Evolutionary conservation across 179 eudicot species (phyloP).

Genomic region (Corrigiola litoralis): DNA sequence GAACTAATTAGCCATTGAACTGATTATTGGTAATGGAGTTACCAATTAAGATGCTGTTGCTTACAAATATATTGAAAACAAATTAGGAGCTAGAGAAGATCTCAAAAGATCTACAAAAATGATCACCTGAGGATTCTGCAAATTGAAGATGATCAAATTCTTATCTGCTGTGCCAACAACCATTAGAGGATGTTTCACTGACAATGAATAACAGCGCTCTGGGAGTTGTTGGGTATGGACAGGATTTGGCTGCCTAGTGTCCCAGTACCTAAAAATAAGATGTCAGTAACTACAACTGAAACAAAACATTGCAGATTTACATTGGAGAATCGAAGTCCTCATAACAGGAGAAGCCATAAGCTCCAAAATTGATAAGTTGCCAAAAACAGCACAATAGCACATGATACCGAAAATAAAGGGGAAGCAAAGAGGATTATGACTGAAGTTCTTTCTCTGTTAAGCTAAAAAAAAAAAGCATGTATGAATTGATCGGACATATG

Average conservation of each 20-base stretch:
- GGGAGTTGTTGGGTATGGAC: constrained; percentile 78
- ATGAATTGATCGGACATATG: no score
- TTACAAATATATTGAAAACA: neutral
- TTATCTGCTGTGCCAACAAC: constrained; percentile 93
- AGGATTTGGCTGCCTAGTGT: constrained; percentile 74
- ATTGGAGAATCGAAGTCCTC: no score
- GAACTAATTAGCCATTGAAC: neutral
- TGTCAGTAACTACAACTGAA: neutral
- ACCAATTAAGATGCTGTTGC: neutral
- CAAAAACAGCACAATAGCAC: no score
- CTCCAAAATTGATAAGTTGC: no score
- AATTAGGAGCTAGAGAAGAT: neutral
- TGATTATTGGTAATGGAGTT: neutral
- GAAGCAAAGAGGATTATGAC: no score
- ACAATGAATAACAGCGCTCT: constrained; percentile 83
- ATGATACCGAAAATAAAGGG: no score
- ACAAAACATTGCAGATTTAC: neutral
- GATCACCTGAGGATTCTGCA: constrained; percentile 89
- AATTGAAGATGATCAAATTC: constrained; percentile 67
- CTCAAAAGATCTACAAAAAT: neutral
- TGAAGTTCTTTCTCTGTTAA: no score
- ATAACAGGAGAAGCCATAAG: no score
- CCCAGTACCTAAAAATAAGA: constrained; percentile 72
- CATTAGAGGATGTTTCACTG: constrained; percentile 80
- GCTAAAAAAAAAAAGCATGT: no score